Base-by-base conservation (phyloP, 2,329 filamentous ascomycete genomes). In the Fusarium heterosporum region DNA sequence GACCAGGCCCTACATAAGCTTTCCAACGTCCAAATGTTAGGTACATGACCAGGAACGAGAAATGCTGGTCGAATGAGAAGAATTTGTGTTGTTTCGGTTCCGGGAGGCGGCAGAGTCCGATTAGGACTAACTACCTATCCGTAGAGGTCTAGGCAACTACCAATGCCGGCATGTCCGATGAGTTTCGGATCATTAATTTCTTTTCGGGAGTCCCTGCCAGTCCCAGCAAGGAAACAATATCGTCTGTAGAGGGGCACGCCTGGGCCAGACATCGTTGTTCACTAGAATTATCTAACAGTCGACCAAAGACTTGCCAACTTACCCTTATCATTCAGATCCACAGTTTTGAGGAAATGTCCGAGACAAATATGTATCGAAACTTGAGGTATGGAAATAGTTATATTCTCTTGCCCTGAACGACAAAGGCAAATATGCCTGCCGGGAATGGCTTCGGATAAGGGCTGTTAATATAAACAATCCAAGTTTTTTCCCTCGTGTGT, bases 101-200 rank as follows among this genome's bases (percentile, higher is more conserved):
- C 50, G 47, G 60, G 56, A 60, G 50, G 56, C 43, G 54, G 47
- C 40, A 45, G 55, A 41, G 52, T 45, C 55, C 43, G 58, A 45
- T 36, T 49, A 34, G 32, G 41, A 58, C 39, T 52, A 45, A 55
- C 16, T 57, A 61, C 19, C 9, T 14, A 36, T 22, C 36, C 32
- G 16, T 32, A 22, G 41, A 22, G 22, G 26, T 48, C 25, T 39
- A 46, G 28, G 40, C 39, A 43, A 54, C 22, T 53, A 22, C 22
- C 22, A 4, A 51, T 42, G 41, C 34, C 54, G 57, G 41, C 34
- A 32, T 47, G 47, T 58, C 66, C 61, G 66, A 69, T 30, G 48
- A 62, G 42, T 50, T 69, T 69, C 61, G 66, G 66, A 49, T 66
- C 30, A 22, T 45, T 54, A 41, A 22, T 30, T 49, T 60, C 34